Percentiles rank a stretch among this genome's conserved stretches.
phyloP scores from a whole-genome alignment of 2,329 filamentous ascomycete genomes.

The Xylariales sp. region DNA sequence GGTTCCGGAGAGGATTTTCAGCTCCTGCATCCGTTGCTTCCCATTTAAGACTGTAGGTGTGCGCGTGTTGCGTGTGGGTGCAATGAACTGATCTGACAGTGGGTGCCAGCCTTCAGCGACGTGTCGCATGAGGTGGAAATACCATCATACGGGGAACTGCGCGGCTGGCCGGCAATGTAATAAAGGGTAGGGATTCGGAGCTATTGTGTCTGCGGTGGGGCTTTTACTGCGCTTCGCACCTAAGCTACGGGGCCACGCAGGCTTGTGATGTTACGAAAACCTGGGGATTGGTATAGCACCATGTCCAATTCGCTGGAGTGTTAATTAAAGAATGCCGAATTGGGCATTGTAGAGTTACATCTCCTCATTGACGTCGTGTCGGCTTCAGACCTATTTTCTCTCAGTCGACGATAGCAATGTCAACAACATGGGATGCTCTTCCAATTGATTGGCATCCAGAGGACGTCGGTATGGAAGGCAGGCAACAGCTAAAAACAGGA shows the following conservation, averaged over 20 bases:
- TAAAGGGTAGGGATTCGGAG: background rate
- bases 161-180: background rate
- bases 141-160: background rate
- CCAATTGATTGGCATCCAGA: background rate
- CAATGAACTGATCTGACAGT: conserved; percentile 1
- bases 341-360: conserved; percentile 7
- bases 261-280: conserved; percentile 1
- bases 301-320: conserved; percentile 1
- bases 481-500: background rate
- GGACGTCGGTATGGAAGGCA: background rate
- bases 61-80: conserved; percentile 1
- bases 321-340: conserved; percentile 2
- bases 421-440: background rate
- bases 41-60: background rate
- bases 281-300: conserved; percentile 2
- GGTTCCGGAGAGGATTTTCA: background rate
- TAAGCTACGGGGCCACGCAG: background rate
- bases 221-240: background rate
- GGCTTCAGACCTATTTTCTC: conserved; percentile 2
- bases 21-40: conserved; percentile 2
- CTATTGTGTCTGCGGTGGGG: too few species aligned
- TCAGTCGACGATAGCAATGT: background rate
- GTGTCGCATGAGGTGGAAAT: background rate
- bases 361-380: conserved; percentile 2
- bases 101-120: background rate